Conservation (phyloP, 164 flowering plant genomes). For the Nymphaea thermarum region DNA sequence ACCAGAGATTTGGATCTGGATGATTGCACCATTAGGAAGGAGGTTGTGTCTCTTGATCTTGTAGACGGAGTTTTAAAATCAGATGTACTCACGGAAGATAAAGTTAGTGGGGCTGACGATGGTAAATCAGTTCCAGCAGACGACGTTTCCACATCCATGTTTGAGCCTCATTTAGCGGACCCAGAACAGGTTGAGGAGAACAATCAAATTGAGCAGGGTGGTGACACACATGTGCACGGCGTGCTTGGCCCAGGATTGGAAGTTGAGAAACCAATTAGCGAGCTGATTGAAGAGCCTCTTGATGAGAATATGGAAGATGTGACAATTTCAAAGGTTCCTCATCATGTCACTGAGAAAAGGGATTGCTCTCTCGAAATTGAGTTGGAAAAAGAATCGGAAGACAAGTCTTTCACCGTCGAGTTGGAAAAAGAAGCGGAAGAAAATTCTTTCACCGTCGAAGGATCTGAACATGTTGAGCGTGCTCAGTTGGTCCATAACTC, state of each 20-base stretch:
- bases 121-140: no score
- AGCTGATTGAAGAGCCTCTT: background rate
- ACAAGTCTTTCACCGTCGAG: constrained; percentile 5
- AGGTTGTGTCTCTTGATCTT: background rate
- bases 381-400: constrained; percentile 1
- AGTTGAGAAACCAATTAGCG: background rate
- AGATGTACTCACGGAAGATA: background rate
- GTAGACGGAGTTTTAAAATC: background rate
- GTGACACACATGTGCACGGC: background rate
- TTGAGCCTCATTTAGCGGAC: background rate
- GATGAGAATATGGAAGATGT: background rate
- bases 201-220: background rate
- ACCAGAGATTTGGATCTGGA: background rate
- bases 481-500: background rate
- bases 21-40: background rate
- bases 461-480: constrained; percentile 6
- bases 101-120: background rate
- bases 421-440: constrained; percentile 1
- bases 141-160: no score
- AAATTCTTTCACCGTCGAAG: constrained; percentile 4
- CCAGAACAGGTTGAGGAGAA: background rate
- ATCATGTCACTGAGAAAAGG: constrained; percentile 5
- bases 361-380: background rate
- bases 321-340: background rate
- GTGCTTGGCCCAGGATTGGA: background rate